Evolutionary conservation across 257 asterid genomes (phyloP), one percentile per base, ranked within the genome.

Genomic region (Penstemon eatonii): DNA sequence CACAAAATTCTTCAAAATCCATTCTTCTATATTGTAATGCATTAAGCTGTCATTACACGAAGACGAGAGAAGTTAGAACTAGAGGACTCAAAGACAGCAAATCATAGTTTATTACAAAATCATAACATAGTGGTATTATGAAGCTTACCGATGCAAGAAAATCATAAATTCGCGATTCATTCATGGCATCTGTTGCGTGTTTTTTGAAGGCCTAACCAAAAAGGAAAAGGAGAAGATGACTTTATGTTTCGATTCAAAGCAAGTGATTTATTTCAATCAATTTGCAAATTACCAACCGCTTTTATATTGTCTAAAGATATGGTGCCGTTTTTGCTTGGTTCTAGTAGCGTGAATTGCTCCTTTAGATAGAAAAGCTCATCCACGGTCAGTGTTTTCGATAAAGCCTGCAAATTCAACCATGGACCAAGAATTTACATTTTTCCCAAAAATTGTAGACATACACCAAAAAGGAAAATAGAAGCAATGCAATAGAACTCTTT

Each of bases 1-100:
- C 89, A 72, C 95, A 88, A 79, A 92, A 89, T 73, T 92, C 98
- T 78, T 90, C 98, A 37, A 89, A 92, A 79, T 92, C 91, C 98
- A 92, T 92, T 75, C 96, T 88, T 83, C 98, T 79, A 70, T 92
- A 92, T 63, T 92, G 96, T 57, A 92, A 96, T 19, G 91, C 96
- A 76, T 82, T 90, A 56, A 92, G 89, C 98, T 92, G 33, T 25
- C 33, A 25, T 25, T 11, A 62, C 12, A 68, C 10, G 68, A 63
- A 64, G 73, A 36, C 33, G 18, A 11, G 46, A 1, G 33, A 36
- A 42, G 47, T 79, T 46, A 82, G 69, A 57, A 77, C 43, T 25
- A 46, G 55, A 56, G 44, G 60, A 36, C 41, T 45, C 47, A 0
- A 55, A 41, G 60, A 55, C 38, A 38, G 44, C 43, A 57, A n/a